phyloP scores from a whole-genome alignment of 345 rosid species.

The Eucalyptus erythrocorys region DNA sequence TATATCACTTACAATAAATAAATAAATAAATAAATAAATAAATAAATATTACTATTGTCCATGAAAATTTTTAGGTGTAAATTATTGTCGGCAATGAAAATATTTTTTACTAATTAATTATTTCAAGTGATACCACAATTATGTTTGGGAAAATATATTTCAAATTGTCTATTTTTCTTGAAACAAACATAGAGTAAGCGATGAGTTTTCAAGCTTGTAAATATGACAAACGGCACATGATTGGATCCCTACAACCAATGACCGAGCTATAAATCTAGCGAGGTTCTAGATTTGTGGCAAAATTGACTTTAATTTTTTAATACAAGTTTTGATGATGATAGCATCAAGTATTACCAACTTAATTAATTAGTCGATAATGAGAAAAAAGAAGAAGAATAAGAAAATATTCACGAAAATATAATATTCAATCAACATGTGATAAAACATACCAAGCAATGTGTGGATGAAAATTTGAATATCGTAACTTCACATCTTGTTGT shows the following conservation, averaged over 20 bases:
- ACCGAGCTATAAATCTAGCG: neutral
- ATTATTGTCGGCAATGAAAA: neutral
- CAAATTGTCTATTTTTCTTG: too few relatives aligned
- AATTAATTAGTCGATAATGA: neutral
- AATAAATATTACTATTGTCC: too few relatives aligned
- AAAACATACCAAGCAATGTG: neutral
- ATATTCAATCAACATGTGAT: neutral
- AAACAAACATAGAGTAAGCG: neutral
- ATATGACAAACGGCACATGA: neutral
- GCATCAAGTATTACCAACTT: neutral
- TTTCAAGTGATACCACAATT: neutral
- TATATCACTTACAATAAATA: rapidly evolving
- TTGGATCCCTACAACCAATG: neutral
- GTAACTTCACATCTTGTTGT: rapidly evolving
- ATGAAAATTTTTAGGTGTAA: neutral
- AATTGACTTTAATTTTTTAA: neutral
- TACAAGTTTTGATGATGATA: neutral
- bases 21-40: too few relatives aligned
- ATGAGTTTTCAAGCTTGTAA: neutral
- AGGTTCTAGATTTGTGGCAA: neutral
- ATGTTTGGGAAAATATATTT: too few relatives aligned
- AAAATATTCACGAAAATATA: neutral
- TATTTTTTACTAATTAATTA: too few relatives aligned
- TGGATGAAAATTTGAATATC: rapidly evolving
- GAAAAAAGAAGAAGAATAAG: neutral